These are phyloP conservation scores for Aspergillus sp. DNA, from an alignment of 2,329 filamentous ascomycete genomes.

Conservation along the genomic window DNA sequence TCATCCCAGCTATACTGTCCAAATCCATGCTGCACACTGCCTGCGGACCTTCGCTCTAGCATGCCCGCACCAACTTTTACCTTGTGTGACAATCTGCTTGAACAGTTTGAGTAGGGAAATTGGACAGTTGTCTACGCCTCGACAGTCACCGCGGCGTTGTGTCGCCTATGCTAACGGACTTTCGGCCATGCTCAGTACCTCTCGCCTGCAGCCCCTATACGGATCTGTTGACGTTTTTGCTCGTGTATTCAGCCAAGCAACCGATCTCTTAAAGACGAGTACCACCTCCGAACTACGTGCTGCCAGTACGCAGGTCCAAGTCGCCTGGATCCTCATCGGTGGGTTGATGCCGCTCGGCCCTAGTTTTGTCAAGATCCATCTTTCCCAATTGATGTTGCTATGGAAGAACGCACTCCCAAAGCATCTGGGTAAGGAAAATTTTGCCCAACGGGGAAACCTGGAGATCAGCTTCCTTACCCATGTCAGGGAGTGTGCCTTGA, in stretches of 20 bases:
- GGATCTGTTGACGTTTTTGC: constrained; percentile 95
- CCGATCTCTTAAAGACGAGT: constrained; percentile 83
- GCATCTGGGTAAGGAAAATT: constrained; percentile 86
- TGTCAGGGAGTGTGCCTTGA: constrained; percentile 86
- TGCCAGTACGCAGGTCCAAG: constrained; percentile 90
- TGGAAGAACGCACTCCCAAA: constrained; percentile 98
- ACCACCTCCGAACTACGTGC: constrained; percentile 82
- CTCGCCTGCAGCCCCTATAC: constrained; percentile 77
- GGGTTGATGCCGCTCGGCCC: constrained; percentile 93
- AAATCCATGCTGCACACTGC: constrained; percentile 79
- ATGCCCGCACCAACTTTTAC: constrained; percentile 83
- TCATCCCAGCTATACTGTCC: constrained; percentile 92
- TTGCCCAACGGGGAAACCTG: constrained; percentile 69
- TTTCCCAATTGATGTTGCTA: constrained; percentile 82
- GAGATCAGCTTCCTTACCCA: constrained; percentile 91
- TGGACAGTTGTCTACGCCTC: constrained; percentile 62
- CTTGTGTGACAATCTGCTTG: constrained; percentile 90
- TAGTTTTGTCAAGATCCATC: constrained; percentile 97
- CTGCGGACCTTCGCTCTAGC: constrained; percentile 80
- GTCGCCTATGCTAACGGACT: constrained; percentile 87
- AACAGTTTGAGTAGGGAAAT: constrained; percentile 87
- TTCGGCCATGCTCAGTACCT: constrained; percentile 82
- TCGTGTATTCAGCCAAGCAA: constrained; percentile 81
- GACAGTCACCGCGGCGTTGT: constrained; percentile 74
- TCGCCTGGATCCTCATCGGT: constrained; percentile 94